These are phyloP conservation scores for Globisporangium recalcitrans DNA, from an alignment of 352 stramenopile species.

Conservation along the genomic window DNA sequence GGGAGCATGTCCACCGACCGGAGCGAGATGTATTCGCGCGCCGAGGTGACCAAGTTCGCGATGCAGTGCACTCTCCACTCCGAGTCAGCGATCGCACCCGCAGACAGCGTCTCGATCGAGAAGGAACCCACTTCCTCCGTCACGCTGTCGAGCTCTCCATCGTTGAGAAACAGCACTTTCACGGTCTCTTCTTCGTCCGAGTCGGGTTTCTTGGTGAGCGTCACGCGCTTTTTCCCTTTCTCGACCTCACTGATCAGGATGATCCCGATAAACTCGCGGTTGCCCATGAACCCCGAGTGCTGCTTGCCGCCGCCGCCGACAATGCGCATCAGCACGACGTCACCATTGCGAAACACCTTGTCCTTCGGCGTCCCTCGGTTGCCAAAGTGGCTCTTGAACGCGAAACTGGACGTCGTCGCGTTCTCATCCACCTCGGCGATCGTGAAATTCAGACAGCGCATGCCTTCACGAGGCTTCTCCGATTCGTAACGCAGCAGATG, in stretches of 20 bases:
- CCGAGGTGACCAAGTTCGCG: slow-evolving; percentile 72
- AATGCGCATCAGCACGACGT: slow-evolving; percentile 62
- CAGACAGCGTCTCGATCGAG: slow-evolving; percentile 56
- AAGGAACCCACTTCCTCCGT: slow-evolving; percentile 59
- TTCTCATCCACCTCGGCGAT: slow-evolving; percentile 49
- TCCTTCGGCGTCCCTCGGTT: slow-evolving; percentile 32
- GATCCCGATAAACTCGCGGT: slow-evolving; percentile 64
- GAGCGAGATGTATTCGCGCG: slow-evolving; percentile 79
- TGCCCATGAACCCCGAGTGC: slow-evolving; percentile 32
- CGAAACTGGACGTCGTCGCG: slow-evolving; percentile 16
- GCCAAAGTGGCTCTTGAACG: slow-evolving; percentile 18
- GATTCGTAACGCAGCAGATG: slow-evolving; percentile 76
- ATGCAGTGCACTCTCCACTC: slow-evolving; percentile 79
- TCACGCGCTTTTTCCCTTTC: slow-evolving; percentile 44
- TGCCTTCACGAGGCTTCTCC: slow-evolving; percentile 75
- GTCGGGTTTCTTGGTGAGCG: slow-evolving; percentile 32
- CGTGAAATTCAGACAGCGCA: slow-evolving; percentile 74
- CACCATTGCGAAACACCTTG: slow-evolving; percentile 77
- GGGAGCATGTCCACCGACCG: slow-evolving; percentile 82
- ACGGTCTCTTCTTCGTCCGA: slow-evolving; percentile 58
- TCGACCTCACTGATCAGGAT: slow-evolving; percentile 73
- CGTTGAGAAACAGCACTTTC: slow-evolving; percentile 76
- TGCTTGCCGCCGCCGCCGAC: slow-evolving; percentile 23
- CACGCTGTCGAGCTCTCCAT: slow-evolving; percentile 67
- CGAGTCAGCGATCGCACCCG: slow-evolving; percentile 54